Conservation (phyloP, 225 moss, liverwort and hornwort species). For the Anthoceros angustus region DNA sequence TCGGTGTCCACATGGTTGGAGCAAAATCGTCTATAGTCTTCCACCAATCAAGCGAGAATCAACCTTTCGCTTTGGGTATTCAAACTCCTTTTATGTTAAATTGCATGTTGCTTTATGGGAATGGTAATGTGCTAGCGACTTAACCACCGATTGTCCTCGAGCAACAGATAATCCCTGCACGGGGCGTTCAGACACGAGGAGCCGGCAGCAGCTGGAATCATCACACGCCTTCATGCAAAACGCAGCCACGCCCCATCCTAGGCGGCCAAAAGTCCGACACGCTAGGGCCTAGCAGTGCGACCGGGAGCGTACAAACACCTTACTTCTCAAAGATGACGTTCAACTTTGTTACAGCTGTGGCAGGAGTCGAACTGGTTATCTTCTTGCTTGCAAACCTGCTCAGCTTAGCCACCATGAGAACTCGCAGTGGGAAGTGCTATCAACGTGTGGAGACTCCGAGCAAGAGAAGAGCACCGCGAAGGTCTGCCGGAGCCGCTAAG, state of each 20-base stretch:
- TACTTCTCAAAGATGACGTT: not conserved
- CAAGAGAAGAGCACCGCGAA: not conserved
- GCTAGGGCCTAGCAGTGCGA: too few relatives aligned
- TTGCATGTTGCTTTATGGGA: too few relatives aligned
- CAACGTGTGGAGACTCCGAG: not conserved
- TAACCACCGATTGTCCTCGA: not conserved
- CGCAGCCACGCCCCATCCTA: slow-evolving; percentile 1
- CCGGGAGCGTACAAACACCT: too few relatives aligned
- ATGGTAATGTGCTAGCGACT: too few relatives aligned
- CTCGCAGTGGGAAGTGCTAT: not conserved
- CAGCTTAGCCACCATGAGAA: not conserved
- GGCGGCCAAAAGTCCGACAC: too few relatives aligned
- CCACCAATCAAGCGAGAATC: too few relatives aligned
- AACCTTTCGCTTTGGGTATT: too few relatives aligned
- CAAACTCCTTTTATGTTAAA: too few relatives aligned
- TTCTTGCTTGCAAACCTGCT: not conserved
- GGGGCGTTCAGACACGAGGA: not conserved
- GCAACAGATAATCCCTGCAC: not conserved
- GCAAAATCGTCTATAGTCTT: too few relatives aligned
- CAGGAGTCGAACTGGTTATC: not conserved
- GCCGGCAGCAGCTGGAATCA: not conserved
- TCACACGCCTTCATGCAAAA: not conserved
- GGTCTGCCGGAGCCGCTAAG: not conserved
- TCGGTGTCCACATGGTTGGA: too few relatives aligned
- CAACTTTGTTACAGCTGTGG: not conserved